Percentiles rank a stretch among this genome's conserved stretches.
These are phyloP conservation scores for Scedosporium aurantiacum DNA, from an alignment of 2,329 filamentous ascomycete genomes.

Conservation along the genomic window DNA sequence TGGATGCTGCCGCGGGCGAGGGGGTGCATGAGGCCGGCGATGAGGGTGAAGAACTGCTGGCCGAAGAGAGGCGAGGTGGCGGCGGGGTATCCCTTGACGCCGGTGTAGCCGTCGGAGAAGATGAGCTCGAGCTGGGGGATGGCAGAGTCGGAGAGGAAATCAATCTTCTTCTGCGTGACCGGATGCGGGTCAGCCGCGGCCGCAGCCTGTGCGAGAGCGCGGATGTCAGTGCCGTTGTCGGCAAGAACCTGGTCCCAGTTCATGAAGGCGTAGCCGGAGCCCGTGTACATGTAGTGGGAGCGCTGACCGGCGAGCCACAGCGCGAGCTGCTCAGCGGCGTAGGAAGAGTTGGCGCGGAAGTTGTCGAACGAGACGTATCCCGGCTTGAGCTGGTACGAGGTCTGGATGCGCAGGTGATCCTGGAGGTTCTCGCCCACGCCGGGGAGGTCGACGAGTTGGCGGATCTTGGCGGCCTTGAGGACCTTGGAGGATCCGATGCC, in stretches of 20 bases:
- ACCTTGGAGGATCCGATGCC: conserved; percentile 23
- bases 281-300: conserved; percentile 28
- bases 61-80: conserved; percentile 16
- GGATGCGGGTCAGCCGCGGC: conserved; percentile 26
- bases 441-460: conserved; percentile 26
- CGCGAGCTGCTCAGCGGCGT: conserved; percentile 3
- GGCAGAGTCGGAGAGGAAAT: conserved; percentile 21
- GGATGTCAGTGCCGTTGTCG: conserved; percentile 18
- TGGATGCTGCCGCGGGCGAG: conserved; percentile 49
- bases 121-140: conserved; percentile 18
- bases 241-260: conserved; percentile 27
- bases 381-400: conserved; percentile 24
- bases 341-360: conserved; percentile 18
- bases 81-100: conserved; percentile 15
- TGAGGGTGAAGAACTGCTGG: conserved; percentile 32
- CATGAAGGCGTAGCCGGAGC: conserved; percentile 27
- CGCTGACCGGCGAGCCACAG: conserved; percentile 12
- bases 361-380: conserved; percentile 16
- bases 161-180: conserved; percentile 26
- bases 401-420: conserved; percentile 27
- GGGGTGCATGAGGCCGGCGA: conserved; percentile 49
- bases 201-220: conserved; percentile 20
- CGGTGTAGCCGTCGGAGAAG: conserved; percentile 19
- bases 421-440: conserved; percentile 37
- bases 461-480: conserved; percentile 25